A percentile compares a stretch with the other conserved stretches of the same genome.
phyloP scores from a whole-genome alignment of 78 protist species.

The Planoprotostelium fungivorum region DNA sequence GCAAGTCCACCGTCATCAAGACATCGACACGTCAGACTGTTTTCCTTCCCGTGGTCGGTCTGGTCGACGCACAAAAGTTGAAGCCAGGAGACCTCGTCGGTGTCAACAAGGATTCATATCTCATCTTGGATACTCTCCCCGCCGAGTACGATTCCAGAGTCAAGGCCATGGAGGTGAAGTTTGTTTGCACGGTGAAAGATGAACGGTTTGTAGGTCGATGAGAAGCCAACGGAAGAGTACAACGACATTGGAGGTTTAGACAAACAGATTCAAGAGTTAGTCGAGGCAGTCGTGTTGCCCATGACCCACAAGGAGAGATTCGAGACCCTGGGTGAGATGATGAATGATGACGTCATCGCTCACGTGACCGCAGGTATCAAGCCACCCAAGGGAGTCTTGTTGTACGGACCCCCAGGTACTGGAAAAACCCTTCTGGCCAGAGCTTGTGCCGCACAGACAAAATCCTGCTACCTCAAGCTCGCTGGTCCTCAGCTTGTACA shows the following conservation, averaged over 20 bases:
- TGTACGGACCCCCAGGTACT: constrained; percentile 96
- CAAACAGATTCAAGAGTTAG: constrained; percentile 95
- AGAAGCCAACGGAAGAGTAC: constrained; percentile 96
- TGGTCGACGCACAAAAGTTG: constrained; percentile 87
- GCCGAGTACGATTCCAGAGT: constrained; percentile 98
- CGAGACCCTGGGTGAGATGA: constrained; percentile 81
- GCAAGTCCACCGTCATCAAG: constrained; percentile 75
- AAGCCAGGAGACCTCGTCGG: constrained; percentile 99
- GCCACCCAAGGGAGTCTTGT: constrained; percentile 82
- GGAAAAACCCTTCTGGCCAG: constrained; percentile 99
- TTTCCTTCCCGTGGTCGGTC: constrained; percentile 98
- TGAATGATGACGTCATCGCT: neutral
- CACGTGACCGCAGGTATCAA: constrained; percentile 26
- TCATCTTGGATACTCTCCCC: constrained; percentile 94
- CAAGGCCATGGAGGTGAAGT: constrained; percentile 95
- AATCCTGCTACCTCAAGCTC: constrained; percentile 95
- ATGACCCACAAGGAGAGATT: constrained; percentile 92
- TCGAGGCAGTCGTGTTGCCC: constrained; percentile 98
- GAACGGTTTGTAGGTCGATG: constrained; percentile 74
- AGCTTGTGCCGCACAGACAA: constrained; percentile 98
- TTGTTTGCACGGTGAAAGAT: neutral
- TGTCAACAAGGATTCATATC: constrained; percentile 97
- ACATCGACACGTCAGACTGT: constrained; percentile 93
- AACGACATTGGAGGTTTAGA: constrained; percentile 98
- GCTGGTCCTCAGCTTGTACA: constrained; percentile 99